Conservation (phyloP, 176 grass and related monocot species). For the Eleusine coracana region DNA sequence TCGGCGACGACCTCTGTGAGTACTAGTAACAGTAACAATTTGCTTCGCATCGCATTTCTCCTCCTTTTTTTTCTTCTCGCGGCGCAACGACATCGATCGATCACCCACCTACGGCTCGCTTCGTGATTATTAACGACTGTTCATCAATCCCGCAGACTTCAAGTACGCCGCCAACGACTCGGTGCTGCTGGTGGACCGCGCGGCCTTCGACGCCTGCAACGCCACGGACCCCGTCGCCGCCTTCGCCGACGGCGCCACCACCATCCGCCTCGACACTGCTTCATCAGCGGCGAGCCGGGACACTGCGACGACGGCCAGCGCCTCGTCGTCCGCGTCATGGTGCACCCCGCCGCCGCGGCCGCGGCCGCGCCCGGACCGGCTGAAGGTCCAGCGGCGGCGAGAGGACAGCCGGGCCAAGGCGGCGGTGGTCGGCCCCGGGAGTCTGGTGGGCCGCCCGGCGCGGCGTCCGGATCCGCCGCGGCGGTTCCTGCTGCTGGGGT, state of each 20-base stretch:
- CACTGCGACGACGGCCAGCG: conserved; percentile 65
- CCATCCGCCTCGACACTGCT: conserved; percentile 65
- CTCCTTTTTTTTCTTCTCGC: too few relatives aligned
- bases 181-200: conserved; percentile 59
- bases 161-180: conserved; percentile 73
- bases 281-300: conserved; percentile 72
- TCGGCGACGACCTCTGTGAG: conserved; percentile 68
- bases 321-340: conserved; percentile 77
- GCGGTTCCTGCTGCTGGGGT: background rate
- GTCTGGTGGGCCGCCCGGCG: background rate
- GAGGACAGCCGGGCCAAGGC: background rate
- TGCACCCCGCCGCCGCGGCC: conserved; percentile 10
- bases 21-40: background rate
- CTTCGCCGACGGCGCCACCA: conserved; percentile 59
- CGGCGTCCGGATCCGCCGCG: background rate
- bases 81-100: background rate
- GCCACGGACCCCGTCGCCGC: conserved; percentile 38
- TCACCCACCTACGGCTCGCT: too few relatives aligned
- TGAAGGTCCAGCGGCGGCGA: background rate
- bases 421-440: background rate
- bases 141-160: conserved; percentile 50
- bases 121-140: too few relatives aligned
- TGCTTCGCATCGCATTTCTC: background rate
- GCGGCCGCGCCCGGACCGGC: background rate
- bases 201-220: conserved; percentile 62